Conservation (phyloP, 73 alveolate genomes). For the Blepharisma stoltei region DNA sequence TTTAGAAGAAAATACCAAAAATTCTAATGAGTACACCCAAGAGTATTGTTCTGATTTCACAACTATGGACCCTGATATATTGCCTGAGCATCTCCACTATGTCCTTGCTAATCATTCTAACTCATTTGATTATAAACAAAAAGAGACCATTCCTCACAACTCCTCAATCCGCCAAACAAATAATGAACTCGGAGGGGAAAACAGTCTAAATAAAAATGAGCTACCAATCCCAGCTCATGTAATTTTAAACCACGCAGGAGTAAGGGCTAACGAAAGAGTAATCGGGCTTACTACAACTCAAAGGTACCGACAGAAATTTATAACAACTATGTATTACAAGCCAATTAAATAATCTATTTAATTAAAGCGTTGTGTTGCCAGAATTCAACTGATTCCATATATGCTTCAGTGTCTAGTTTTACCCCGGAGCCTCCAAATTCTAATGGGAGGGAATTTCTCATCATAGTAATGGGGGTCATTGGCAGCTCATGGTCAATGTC, state of each 20-base stretch:
- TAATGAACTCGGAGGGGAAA: constrained; percentile 30
- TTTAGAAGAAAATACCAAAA: background rate
- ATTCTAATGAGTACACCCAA: constrained; percentile 13
- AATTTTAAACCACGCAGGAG: constrained; percentile 20
- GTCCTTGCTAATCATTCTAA: constrained; percentile 26
- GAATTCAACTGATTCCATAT: constrained; percentile 87
- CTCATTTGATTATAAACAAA: constrained; percentile 23
- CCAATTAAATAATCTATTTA: constrained; percentile 46
- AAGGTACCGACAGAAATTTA: constrained; percentile 47
- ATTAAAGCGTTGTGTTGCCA: constrained; percentile 85
- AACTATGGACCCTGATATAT: constrained; percentile 27
- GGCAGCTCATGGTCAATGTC: constrained; percentile 91
- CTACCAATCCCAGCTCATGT: constrained; percentile 31
- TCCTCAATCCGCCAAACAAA: constrained; percentile 11
- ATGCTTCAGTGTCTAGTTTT: constrained; percentile 76
- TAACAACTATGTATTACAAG: constrained; percentile 45
- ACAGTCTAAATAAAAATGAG: background rate
- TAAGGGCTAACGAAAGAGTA: constrained; percentile 13
- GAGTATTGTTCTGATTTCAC: constrained; percentile 16
- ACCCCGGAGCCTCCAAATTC: constrained; percentile 98
- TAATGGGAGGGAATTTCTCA: constrained; percentile 97
- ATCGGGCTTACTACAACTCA: constrained; percentile 43
- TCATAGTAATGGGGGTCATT: constrained; percentile 95
- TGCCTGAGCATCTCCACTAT: constrained; percentile 23
- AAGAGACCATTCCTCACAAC: constrained; percentile 16